Base-by-base conservation (phyloP, 805 yeast genomes). In the Sugiyamaella floridensis region DNA sequence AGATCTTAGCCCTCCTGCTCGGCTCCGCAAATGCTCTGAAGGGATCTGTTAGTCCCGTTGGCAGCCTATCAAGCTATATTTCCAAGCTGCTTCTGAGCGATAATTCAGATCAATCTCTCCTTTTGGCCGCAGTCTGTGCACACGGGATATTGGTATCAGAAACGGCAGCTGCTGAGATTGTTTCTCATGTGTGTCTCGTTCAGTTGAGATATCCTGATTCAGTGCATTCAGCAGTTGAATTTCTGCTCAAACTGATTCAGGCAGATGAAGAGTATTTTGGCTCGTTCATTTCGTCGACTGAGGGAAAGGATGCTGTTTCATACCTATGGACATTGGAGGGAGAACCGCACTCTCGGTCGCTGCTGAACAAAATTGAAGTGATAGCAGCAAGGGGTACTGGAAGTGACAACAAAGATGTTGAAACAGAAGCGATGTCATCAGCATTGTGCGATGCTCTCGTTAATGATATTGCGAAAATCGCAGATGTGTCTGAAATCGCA, bases 321-420 rank as follows among this genome's bases (percentile, higher is more conserved):
- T 41, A 49, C 10, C 44, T 57, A 42, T 57, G 60, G 60, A 51
- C 53, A 22, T n/a, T 50, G 10, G 43, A 50, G 7, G 54, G 51
- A 32, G 43, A 43, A 9, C 41, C 41, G 14, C 11, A 6, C 11
- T 20, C 41, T 19, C 40, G 32, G n/a, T 34, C 40, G 5, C 16
- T 45, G n/a, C 48, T 45, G 10, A n/a, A n/a, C 40, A n/a, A 16
- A 10, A 32, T 32, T 14, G 37, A 32, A 14, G 37, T 11, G 12
- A 32, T 32, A 14, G 37, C 37, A 32, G n/a, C 9, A 22, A 22
- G 26, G 26, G 26, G 26, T 32, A 32, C 37, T 5, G 37, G 37
- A 32, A 11, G 10, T 11, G n/a, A 8, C 9, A 5, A 8, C 9
- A 5, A 3, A 14, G 37, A 32, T 32, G 37, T 14, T 4, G 37